Base-by-base conservation (phyloP, 2,329 filamentous ascomycete genomes). In the Claviceps humidiphila region DNA sequence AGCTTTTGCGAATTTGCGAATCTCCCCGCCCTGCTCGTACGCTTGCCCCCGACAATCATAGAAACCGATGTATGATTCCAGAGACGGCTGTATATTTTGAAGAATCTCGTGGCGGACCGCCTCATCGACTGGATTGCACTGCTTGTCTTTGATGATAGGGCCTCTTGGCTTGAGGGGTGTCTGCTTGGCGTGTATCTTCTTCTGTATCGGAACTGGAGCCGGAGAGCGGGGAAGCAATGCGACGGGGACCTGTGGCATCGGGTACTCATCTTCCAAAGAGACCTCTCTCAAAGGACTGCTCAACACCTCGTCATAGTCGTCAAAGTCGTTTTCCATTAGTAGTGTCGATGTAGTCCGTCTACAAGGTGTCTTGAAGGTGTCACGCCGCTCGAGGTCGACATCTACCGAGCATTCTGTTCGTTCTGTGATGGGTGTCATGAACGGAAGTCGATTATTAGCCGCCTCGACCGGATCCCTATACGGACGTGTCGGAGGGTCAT, bases 381-480 rank as follows among this genome's bases (percentile, higher is more conserved):
- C 65, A 78, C 77, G 59, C 73, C 73, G 69, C 50, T 80, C 75
- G 30, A 78, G 81, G 4, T 79, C 77, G 43, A 84, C 69, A 39
- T 84, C 84, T 5, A 97, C 71, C 0, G 90, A 96, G 11, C 84
- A 86, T 68, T 98, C 93, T 0, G 93, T 98, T 60, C 89, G 84
- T 67, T 98, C 93, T 1, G 93, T 91, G 58, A 98, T 98, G 1
- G 93, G 93, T 0, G 93, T 98, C 93, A 98, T 97, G 66, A 97
- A 98, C 3, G 91, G 93, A 9, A 97, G 74, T 51, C 90, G 84
- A 68, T 90, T 95, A 62, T 96, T 94, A 54, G 89, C 89, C 66
- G 84, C 76, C 65, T 89, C 78, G 39, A 72, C 78, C 63, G 88
- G 81, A 67, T 95, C 87, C 63, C 89, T 83, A 74, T 85, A 95